Conservation (phyloP, 2,329 filamentous ascomycete genomes). For the Cyphellophora europaea region DNA sequence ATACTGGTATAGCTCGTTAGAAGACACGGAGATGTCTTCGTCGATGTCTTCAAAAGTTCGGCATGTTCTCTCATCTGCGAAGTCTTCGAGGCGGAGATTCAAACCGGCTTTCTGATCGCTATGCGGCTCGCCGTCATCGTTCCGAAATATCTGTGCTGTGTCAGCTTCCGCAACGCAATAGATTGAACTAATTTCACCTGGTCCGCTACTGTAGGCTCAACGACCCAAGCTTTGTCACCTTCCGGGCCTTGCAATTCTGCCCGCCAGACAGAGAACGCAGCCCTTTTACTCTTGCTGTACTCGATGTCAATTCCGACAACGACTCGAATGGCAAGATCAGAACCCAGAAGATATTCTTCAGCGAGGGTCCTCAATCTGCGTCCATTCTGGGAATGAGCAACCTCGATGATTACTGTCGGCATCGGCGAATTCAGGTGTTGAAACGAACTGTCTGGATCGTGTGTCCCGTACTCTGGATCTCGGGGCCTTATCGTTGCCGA, state of each 20-base stretch:
- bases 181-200: conserved; percentile 7
- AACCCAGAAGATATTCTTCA: conserved; percentile 24
- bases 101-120: conserved; percentile 14
- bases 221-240: conserved; percentile 12
- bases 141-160: conserved; percentile 18
- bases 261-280: conserved; percentile 24
- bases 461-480: conserved; percentile 7
- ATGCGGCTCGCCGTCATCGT: conserved; percentile 17
- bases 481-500: conserved; percentile 7
- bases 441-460: conserved; percentile 20
- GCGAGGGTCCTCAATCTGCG: conserved; percentile 21
- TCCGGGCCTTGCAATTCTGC: conserved; percentile 14
- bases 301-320: conserved; percentile 25
- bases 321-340: conserved; percentile 20
- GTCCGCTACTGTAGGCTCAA: conserved; percentile 11
- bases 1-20: conserved; percentile 7
- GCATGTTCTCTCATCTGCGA: conserved; percentile 17
- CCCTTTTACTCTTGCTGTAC: conserved; percentile 20
- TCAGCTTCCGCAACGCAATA: conserved; percentile 6
- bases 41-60: conserved; percentile 6
- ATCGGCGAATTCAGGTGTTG: conserved; percentile 14
- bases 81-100: conserved; percentile 18
- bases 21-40: conserved; percentile 10
- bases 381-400: conserved; percentile 23
- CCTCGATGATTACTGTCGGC: conserved; percentile 23